Base-by-base conservation (phyloP, 768 basidiomycete species). In the Russula dissimulans region DNA sequence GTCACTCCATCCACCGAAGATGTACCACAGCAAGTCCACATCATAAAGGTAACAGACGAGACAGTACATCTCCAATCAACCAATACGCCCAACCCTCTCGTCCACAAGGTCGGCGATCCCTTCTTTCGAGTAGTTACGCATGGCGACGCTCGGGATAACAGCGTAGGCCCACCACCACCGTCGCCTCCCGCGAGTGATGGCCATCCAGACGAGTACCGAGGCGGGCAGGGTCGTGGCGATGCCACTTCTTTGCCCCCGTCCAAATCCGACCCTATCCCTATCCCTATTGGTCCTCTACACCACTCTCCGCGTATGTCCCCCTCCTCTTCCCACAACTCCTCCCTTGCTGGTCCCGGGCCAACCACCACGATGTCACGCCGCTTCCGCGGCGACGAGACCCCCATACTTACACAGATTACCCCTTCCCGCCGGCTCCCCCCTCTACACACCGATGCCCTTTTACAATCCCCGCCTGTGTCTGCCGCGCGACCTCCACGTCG, bases 101-200 rank as follows among this genome's bases (percentile, higher is more conserved):
- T 75, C 29, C 72, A 72, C 61, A 72, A 71, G 66, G 66, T 75
- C 9, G 70, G 72, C 29, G 72, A 72, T 22, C 65, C 72, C 41
- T 59, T 77, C 64, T 57, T 71, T 59, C 70, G 71, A 56, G 69
- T 71, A 59, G 69, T 73, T 9, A 67, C 54, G 22, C 56, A 53
- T 44, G 59, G 36, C 38, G 57, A 65, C 11, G 49, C 29, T 34
- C 57, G 66, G 17, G 67, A 67, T 39, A 60, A 59, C 39, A 71
- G 71, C 63, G 55, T 71, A 45, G 83, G 83, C n/a, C 83, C 83
- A 9, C 82, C 81, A 0, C 83, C 82, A 2, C 82, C 84, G 10
- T 83, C 79, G 0, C 78, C 78, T 1, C 78, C 78, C 10, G 77
- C 77, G 22, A 79, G 78, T 66, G 71, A 62, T 29, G 69, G 68